Conservation (phyloP, 805 yeast genomes). For the Cyberlindnera petersonii region DNA sequence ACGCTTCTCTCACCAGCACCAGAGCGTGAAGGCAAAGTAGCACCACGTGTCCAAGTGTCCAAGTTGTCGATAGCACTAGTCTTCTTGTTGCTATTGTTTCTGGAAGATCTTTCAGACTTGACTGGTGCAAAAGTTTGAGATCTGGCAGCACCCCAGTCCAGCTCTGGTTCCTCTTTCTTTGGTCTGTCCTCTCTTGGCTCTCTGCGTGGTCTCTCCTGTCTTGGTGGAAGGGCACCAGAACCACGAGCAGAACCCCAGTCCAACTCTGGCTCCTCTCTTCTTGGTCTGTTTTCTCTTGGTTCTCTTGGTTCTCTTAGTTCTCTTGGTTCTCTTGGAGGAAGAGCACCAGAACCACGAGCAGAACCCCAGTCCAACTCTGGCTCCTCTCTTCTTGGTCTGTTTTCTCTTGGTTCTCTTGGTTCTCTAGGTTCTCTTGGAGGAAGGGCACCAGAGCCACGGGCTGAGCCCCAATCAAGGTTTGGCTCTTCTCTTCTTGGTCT, state of each 20-base stretch:
- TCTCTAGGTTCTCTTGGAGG: constrained; percentile 28
- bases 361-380: constrained; percentile 44
- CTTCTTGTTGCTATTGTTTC: constrained; percentile 28
- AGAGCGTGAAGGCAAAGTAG: constrained; percentile 22
- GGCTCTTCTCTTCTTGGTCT: constrained; percentile 47
- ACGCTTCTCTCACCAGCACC: constrained; percentile 4
- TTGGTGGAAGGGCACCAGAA: constrained; percentile 29
- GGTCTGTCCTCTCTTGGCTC: constrained; percentile 31
- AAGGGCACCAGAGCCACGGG: constrained; percentile 30
- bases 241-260: constrained; percentile 54
- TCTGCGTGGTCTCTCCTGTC: constrained; percentile 28
- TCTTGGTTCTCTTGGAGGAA: constrained; percentile 32
- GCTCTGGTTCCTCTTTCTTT: constrained; percentile 36
- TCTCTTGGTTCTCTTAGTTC: constrained; percentile 26
- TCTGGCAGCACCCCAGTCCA: constrained; percentile 44
- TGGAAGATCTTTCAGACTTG: constrained; percentile 32
- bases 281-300: constrained; percentile 40
- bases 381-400: constrained; percentile 33
- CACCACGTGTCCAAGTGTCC: constrained; percentile 25
- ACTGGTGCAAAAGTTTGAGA: constrained; percentile 31
- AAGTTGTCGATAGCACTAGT: constrained; percentile 25
- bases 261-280: constrained; percentile 37
- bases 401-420: constrained; percentile 28
- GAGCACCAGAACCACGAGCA: constrained; percentile 33
- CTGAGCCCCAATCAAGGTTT: constrained; percentile 57